Evolutionary conservation across 2,329 filamentous ascomycete species (phyloP), one percentile per base, ranked within the genome.

Genomic region (Decorospora gaudefroyi): DNA sequence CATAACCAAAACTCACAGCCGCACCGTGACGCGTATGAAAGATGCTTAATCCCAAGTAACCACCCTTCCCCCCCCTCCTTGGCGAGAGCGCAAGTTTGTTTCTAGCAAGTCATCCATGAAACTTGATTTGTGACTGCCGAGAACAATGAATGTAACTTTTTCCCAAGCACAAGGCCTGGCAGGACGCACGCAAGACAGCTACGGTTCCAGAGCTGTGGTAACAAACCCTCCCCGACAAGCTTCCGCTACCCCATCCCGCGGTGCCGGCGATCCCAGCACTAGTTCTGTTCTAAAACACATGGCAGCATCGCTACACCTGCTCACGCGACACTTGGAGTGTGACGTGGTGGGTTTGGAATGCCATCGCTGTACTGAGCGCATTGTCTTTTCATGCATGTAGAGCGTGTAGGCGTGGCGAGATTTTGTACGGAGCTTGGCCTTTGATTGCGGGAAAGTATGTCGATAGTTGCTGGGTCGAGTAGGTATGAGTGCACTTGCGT

Each of bases 131-230:
- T 18, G 26, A 17, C 26, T 40, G 42, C 50, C 52, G 44, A 53
- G 47, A 33, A 33, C n/a, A 11, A 16, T 5, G 52, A n/a, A n/a
- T 57, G 53, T 57, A 51, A 55, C 51, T 32, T n/a, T n/a, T 22
- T n/a, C 44, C 38, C 49, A 56, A 47, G 17, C 34, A 31, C 26
- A 18, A n/a, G n/a, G n/a, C n/a, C n/a, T n/a, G n/a, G n/a, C n/a
- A n/a, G n/a, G n/a, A n/a, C n/a, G n/a, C n/a, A n/a, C n/a, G 30
- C 51, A 57, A 52, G 45, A 50, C 48, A 44, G 13, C 32, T 19
- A 26, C 13, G 15, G 42, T 53, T 42, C 53, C 56, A 48, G 32
- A 8, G 23, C 38, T 35, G 42, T 47, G 57, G 57, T 54, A 53
- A 42, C 43, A 43, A 57, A 51, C 55, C 34, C 43, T 37, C 43